Conservation (phyloP, 495 filamentous ascomycete species). For the Neohortaea acidophila region DNA sequence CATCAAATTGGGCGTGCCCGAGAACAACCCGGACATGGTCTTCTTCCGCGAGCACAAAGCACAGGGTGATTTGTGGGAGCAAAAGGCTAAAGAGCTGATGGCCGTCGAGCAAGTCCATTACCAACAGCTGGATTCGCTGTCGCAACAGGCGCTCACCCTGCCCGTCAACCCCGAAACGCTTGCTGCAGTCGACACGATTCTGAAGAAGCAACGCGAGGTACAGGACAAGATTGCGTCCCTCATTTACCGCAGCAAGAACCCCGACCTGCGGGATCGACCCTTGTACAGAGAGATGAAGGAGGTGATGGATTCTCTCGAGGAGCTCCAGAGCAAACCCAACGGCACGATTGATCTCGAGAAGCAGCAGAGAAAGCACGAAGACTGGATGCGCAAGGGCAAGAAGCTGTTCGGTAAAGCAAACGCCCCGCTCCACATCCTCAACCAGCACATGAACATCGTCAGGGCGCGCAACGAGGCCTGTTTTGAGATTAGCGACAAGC, state of each 20-base stretch:
- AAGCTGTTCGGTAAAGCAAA: conserved; percentile 98
- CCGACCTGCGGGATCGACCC: conserved; percentile 63
- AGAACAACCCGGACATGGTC: conserved; percentile 58
- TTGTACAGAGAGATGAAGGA: conserved; percentile 84
- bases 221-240: conserved; percentile 71
- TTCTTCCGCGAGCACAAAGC: conserved; percentile 60
- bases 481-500: conserved; percentile 84
- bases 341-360: conserved; percentile 89
- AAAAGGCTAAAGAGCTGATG: conserved; percentile 87
- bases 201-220: conserved; percentile 91
- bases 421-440: conserved; percentile 86
- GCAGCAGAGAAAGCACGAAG: conserved; percentile 89
- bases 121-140: conserved; percentile 83
- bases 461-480: conserved; percentile 74
- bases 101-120: conserved; percentile 79
- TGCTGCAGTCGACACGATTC: conserved; percentile 71
- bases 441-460: conserved; percentile 86
- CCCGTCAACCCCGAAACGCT: conserved; percentile 74
- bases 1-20: conserved; percentile 55
- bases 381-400: conserved; percentile 98
- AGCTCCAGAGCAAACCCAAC: conserved; percentile 77
- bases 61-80: conserved; percentile 75
- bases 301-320: conserved; percentile 69
- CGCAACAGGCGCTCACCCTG: conserved; percentile 54
- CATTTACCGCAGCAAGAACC: conserved; percentile 58